Base-by-base conservation (phyloP, 2,329 filamentous ascomycete species). In the Ascochyta koolunga region DNA sequence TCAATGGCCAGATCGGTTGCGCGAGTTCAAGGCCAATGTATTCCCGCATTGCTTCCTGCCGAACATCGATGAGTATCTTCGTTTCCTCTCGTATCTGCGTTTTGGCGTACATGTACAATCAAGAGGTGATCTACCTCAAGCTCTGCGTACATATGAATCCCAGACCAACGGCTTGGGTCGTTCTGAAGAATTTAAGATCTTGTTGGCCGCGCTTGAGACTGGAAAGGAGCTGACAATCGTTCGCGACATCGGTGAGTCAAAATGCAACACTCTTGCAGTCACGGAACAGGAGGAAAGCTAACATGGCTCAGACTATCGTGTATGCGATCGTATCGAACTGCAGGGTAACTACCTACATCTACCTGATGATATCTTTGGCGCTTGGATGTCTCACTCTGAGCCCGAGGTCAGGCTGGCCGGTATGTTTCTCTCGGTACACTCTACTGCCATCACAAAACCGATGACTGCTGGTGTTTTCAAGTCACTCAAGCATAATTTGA, bases 371-470 rank as follows among this genome's bases (percentile, higher is more conserved):
- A 60, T 74, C 1, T 74, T 79, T 16, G 69, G 67, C n/a, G 51
- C 54, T 3, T 74, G 80, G 55, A 64, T 80, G 37, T 64, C 68
- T 5, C 65, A 75, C 43, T 63, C 61, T 8, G 70, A 74, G 9
- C 67, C 73, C 5, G 68, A 69, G 59, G 87, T 93, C 46, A 86
- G 92, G 24, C 84, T 92, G 21, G 84, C 92, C n/a, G 90, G 90
- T 0, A 82, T 97, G 32, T 91, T 91, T 24, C 82, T 97, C 11
- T 82, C 96, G 7, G 85, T 91, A 11, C 87, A 88, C 9, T 93
- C 91, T 0, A 85, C 87, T 9, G 86, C 89, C 2, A 88, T 88
- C 0, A 91, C 89, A 3, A 86, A 85, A 46, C 89, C 91, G 1
- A 87, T 96, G 46, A 87, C 87, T 0, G 66, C 76, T 0, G 80